Evolutionary conservation across 805 yeast species (phyloP).

Genomic region (Lipomyces mesembrius): DNA sequence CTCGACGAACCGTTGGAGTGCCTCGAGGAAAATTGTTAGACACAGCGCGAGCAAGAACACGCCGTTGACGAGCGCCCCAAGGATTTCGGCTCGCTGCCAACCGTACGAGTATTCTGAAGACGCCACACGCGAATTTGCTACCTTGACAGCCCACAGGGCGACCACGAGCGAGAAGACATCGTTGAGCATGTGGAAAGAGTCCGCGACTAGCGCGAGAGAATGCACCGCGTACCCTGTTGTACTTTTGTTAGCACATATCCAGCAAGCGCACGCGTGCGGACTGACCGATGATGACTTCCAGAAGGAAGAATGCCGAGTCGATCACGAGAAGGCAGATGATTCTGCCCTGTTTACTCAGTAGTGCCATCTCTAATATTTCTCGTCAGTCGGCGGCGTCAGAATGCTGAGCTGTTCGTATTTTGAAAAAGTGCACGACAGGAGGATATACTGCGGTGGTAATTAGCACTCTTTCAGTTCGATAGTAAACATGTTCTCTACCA

Average conservation of each 20-base stretch:
- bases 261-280: background rate
- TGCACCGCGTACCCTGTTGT: constrained; percentile 72
- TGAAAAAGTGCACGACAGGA: background rate
- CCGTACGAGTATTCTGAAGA: constrained; percentile 94
- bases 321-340: constrained; percentile 71
- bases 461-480: background rate
- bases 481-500: background rate
- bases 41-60: constrained; percentile 91
- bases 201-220: constrained; percentile 92
- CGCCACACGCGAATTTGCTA: constrained; percentile 78
- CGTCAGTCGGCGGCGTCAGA: background rate
- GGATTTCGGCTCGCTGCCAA: constrained; percentile 95
- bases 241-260: background rate
- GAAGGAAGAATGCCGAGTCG: constrained; percentile 80
- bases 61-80: constrained; percentile 93
- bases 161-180: constrained; percentile 87
- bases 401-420: background rate
- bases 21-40: constrained; percentile 89
- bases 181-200: constrained; percentile 96
- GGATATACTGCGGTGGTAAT: background rate
- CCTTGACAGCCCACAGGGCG: constrained; percentile 95
- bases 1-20: constrained; percentile 81
- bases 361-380: constrained; percentile 17
- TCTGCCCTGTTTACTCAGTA: constrained; percentile 46
- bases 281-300: constrained; percentile 78